These are phyloP conservation scores for Pythium pyrilobum DNA, from an alignment of 352 stramenopile species.

Conservation along the genomic window DNA sequence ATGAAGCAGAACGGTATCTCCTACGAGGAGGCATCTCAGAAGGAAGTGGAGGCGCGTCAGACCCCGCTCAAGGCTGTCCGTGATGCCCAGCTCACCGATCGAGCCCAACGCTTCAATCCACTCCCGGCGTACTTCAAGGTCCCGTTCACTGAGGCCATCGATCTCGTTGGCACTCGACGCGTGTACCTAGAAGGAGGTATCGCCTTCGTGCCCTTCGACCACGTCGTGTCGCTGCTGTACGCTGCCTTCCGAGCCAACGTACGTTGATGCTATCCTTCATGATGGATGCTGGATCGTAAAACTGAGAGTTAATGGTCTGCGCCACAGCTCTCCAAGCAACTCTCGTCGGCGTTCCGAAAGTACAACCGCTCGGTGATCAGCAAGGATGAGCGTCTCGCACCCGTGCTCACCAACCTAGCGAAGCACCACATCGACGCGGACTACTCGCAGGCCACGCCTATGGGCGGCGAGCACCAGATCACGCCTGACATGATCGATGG, in stretches of 20 bases:
- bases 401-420: slow-evolving; percentile 93
- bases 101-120: slow-evolving; percentile 45
- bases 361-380: slow-evolving; percentile 88
- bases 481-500: slow-evolving; percentile 90
- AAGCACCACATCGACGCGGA: slow-evolving; percentile 95
- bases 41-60: slow-evolving; percentile 59
- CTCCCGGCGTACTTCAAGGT: slow-evolving; percentile 93
- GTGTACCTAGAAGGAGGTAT: slow-evolving; percentile 93
- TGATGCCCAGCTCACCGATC: slow-evolving; percentile 33
- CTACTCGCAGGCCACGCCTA: slow-evolving; percentile 49
- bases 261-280: too few relatives aligned
- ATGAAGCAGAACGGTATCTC: slow-evolving; percentile 84
- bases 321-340: slow-evolving; percentile 82
- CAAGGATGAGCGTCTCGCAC: slow-evolving; percentile 90
- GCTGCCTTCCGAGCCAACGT: slow-evolving; percentile 89
- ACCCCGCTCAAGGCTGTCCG: slow-evolving; percentile 69
- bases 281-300: background rate
- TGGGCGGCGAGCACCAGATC: slow-evolving; percentile 57
- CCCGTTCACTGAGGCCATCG: slow-evolving; percentile 95
- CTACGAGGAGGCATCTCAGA: slow-evolving; percentile 41
- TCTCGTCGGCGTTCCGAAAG: slow-evolving; percentile 85
- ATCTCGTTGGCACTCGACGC: slow-evolving; percentile 86
- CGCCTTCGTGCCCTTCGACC: slow-evolving; percentile 94
- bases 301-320: background rate
- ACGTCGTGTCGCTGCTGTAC: slow-evolving; percentile 94